Base-by-base conservation (phyloP, 208 protist genomes). In the Crithidia brevicula region DNA sequence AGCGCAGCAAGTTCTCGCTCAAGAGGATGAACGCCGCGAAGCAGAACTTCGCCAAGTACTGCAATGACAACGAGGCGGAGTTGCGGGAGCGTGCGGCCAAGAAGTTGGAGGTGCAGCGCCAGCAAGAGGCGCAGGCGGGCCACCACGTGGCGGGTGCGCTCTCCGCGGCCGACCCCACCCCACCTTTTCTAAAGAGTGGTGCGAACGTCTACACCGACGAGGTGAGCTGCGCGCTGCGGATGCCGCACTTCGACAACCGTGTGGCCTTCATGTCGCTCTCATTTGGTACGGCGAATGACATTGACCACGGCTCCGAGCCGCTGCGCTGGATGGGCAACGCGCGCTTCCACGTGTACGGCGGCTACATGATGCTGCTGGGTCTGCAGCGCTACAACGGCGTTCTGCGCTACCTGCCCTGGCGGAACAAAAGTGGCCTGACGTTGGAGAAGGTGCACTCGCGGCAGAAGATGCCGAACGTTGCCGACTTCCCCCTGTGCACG, bases 191-290 rank as follows among this genome's bases (percentile, higher is more conserved):
- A 3, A 68, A 59, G 54, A 77, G 88, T 27, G 86, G 86, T 38
- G 65, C 74, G 11, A 64, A 50, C 25, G 72, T 82, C n/a, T 91
- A 70, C 57, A 47, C 22, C n/a, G 76, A 86, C 61, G 61, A 79
- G 16, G 70, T 88, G 20, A 66, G 65, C 15, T 66, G 70, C 46
- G 47, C 73, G 47, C 56, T 82, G 40, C 64, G 77, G 11, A 82
- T 76, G 34, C 84, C 87, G 7, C 46, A 76, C 58, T 71, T 85
- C n/a, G 25, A 42, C 36, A 72, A 81, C 53, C 82, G 90, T 49
- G 68, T 96, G 8, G 85, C 91, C 52, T 96, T 91, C 71, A 92
- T 96, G 91, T 88, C 87, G 20, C 66, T 91, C n/a, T 92, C 86
- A 4, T 96, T 92, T 72, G 91, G 91, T 27, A 58, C 87, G 23